Base-by-base conservation (phyloP, 2,329 filamentous ascomycete genomes). In the Exophiala aquamarina region DNA sequence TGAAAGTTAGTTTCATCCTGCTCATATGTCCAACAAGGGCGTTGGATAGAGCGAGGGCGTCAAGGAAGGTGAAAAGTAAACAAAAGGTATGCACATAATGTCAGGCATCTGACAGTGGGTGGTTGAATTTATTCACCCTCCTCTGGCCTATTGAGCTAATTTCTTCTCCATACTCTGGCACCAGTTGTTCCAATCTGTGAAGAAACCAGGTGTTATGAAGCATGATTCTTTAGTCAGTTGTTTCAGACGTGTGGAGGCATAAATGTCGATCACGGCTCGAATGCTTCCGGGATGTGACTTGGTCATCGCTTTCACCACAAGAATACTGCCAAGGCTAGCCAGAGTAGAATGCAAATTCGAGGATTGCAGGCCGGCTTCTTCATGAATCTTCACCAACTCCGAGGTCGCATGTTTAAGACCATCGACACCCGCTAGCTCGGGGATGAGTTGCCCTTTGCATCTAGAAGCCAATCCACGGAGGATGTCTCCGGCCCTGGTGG, bases 181-280 rank as follows among this genome's bases (percentile, higher is more conserved):
- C 86, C 86, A 90, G 61, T 88, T 87, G 55, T 83, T 75, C 84
- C 84, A 89, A 52, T 89, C 84, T 2, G 74, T 73, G 58, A 88
- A 87, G 66, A 89, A 85, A 1, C 74, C 74, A 17, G 77, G 74
- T 66, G 84, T 82, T 37, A 87, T 73, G 66, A 76, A 78, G 34
- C 74, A 75, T 60, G 76, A 74, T 26, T 78, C 78, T 56, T 71
- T 70, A 23, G 77, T 67, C 50, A 84, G 72, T 74, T 83, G 85
- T 37, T 70, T 68, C 41, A 76, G 71, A 66, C 84, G 76, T 11
- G 83, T 83, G 54, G 76, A 70, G 2, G 73, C 75, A 68, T 90
- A 89, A n/a, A 86, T 71, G 47, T 72, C 75, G 32, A 82, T 80
- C 21, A 87, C 73, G 17, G 72, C 70, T 35, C 74, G 70, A 17